Conservation (phyloP, 345 rosid species). For the Garcia nutans region DNA sequence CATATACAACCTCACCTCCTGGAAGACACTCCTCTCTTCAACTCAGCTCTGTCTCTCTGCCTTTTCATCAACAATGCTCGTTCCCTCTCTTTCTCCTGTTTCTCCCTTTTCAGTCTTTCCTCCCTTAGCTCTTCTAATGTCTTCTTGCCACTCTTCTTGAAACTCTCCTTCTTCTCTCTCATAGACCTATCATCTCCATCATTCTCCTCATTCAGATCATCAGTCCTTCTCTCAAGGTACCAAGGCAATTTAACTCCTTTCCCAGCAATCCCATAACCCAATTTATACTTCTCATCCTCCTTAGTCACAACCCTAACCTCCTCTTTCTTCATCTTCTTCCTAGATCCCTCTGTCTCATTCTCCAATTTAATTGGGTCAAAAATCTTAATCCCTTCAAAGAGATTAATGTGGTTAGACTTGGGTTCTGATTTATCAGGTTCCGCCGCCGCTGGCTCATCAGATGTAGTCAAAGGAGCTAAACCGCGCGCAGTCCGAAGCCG, state of each 20-base stretch:
- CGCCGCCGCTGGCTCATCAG: conserved; percentile 21
- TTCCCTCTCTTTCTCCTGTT: conserved; percentile 54
- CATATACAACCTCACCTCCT: conserved; percentile 35
- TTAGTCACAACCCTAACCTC: conserved; percentile 58
- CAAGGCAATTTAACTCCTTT: conserved; percentile 92
- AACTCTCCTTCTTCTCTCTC: conserved; percentile 29
- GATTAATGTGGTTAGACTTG: conserved; percentile 75
- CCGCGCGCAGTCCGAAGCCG: conserved; percentile 76
- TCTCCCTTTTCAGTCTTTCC: conserved; percentile 76
- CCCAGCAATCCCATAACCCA: conserved; percentile 89
- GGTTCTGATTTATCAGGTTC: conserved; percentile 33
- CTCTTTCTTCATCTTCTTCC: conserved; percentile 73
- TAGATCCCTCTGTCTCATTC: conserved; percentile 50
- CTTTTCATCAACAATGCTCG: conserved; percentile 52
- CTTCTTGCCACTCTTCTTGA: conserved; percentile 61
- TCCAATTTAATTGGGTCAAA: conserved; percentile 60
- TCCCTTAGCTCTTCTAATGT: conserved; percentile 70
- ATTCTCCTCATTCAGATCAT: conserved; percentile 29
- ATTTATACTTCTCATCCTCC: conserved; percentile 83
- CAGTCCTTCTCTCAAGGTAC: conserved; percentile 67
- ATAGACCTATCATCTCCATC: conserved; percentile 27
- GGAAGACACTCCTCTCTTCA: conserved; percentile 41
- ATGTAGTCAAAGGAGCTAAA: conserved; percentile 53
- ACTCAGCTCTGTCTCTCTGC: conserved; percentile 30
- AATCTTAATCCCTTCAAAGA: conserved; percentile 87